These are phyloP conservation scores for Cucumis hystrix DNA, from an alignment of 306 rosid species.

Conservation along the genomic window DNA sequence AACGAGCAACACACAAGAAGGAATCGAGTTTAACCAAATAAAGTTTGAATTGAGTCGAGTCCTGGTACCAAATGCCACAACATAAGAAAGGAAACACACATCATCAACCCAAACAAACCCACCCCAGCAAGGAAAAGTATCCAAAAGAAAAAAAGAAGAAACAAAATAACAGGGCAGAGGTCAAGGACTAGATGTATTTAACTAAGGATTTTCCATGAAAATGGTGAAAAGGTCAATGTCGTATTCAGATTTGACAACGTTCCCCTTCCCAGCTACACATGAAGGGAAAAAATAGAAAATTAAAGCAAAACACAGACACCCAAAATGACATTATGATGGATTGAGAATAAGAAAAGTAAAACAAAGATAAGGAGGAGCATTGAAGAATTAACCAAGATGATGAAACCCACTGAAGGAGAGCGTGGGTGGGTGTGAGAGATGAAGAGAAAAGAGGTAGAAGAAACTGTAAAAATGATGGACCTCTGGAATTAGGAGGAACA, in stretches of 20 bases:
- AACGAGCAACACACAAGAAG: neutral
- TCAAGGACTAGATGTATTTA: neutral
- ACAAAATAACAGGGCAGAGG: neutral
- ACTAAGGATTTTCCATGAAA: neutral
- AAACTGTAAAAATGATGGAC: neutral
- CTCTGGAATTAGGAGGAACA: no score
- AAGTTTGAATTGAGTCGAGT: neutral
- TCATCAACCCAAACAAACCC: neutral
- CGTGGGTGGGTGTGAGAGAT: no score
- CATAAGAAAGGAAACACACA: neutral
- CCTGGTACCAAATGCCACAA: neutral
- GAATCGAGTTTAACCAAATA: neutral
- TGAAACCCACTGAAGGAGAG: neutral
- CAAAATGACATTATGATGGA: neutral
- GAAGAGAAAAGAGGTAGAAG: neutral
- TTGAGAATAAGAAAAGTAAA: neutral
- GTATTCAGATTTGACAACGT: neutral
- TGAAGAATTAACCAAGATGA: neutral
- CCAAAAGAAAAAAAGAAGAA: no score
- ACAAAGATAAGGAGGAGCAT: neutral
- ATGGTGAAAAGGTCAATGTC: neutral
- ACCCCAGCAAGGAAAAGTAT: neutral
- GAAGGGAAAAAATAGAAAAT: neutral
- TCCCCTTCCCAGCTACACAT: neutral
- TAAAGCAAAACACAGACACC: neutral